These are phyloP conservation scores for Pichia nanzhaoensis DNA, from an alignment of 805 yeast species.

Conservation along the genomic window DNA sequence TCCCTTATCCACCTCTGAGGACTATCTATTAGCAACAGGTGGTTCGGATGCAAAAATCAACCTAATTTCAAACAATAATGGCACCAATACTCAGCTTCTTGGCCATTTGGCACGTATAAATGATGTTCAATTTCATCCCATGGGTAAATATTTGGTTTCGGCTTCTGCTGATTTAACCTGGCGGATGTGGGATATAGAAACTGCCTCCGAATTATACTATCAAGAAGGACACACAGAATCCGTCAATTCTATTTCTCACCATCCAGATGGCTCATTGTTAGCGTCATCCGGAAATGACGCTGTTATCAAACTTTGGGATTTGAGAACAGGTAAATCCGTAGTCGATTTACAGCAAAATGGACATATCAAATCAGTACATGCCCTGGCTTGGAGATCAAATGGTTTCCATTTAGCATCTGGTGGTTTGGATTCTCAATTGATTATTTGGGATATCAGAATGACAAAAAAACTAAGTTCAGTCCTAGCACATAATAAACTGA, in stretches of 20 bases:
- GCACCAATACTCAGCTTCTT: not conserved
- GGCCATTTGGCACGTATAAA: slow-evolving; percentile 58
- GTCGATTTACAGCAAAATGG: slow-evolving; percentile 43
- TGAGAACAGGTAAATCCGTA: slow-evolving; percentile 66
- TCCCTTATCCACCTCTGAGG: not conserved
- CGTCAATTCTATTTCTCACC: slow-evolving; percentile 55
- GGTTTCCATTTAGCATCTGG: slow-evolving; percentile 78
- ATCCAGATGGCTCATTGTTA: slow-evolving; percentile 70
- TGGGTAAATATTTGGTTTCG: slow-evolving; percentile 47
- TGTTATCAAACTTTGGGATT: slow-evolving; percentile 73
- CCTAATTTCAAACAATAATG: slow-evolving; percentile 7
- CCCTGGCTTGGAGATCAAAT: slow-evolving; percentile 67
- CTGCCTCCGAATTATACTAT: slow-evolving; percentile 42
- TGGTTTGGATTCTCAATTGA: slow-evolving; percentile 72
- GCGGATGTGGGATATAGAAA: slow-evolving; percentile 75
- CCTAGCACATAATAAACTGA: slow-evolving; percentile 68
- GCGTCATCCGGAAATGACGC: slow-evolving; percentile 79
- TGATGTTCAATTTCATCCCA: slow-evolving; percentile 59
- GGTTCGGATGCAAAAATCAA: slow-evolving; percentile 40
- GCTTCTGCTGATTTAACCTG: slow-evolving; percentile 84
- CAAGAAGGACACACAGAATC: slow-evolving; percentile 88
- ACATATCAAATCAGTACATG: slow-evolving; percentile 67
- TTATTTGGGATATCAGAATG: slow-evolving; percentile 79
- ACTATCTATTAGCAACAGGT: slow-evolving; percentile 30
- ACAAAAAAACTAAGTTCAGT: slow-evolving; percentile 36